phyloP scores from a whole-genome alignment of 1,284 basidiomycete genomes.

The Ceratobasidium sp. region DNA sequence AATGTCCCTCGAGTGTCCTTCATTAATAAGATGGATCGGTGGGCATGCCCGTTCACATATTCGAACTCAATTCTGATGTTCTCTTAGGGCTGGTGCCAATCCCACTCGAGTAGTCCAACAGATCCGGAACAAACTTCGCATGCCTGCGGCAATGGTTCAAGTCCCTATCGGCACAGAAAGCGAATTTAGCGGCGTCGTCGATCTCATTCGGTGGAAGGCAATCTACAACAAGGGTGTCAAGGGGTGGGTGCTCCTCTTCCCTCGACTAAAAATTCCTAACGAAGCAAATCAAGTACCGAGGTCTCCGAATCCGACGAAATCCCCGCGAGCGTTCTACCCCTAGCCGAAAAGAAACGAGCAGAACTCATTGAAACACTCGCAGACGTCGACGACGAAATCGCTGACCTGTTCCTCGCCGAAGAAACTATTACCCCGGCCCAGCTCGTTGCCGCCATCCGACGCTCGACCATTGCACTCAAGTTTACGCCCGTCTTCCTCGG shows the following conservation, averaged over 20 bases:
- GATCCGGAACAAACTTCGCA: constrained; percentile 91
- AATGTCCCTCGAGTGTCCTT: constrained; percentile 96
- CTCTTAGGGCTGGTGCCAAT: constrained; percentile 89
- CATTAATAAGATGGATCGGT: constrained; percentile 99
- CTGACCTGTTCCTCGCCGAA: constrained; percentile 92
- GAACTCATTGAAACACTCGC: constrained; percentile 97
- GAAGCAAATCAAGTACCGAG: constrained; percentile 66
- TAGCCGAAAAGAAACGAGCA: constrained; percentile 85
- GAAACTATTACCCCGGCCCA: constrained; percentile 79
- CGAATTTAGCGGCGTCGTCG: constrained; percentile 90
- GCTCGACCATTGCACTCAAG: constrained; percentile 88
- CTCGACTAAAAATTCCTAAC: not conserved
- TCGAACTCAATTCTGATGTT: not conserved
- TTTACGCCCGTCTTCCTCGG: constrained; percentile 98
- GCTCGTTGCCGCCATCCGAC: constrained; percentile 88
- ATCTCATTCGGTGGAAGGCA: constrained; percentile 94
- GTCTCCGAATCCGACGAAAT: constrained; percentile 92
- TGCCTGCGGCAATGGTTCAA: constrained; percentile 95
- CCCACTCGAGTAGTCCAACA: constrained; percentile 96
- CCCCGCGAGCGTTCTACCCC: constrained; percentile 77
- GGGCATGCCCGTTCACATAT: constrained; percentile 24
- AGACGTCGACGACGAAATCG: constrained; percentile 95
- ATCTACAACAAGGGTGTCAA: constrained; percentile 96
- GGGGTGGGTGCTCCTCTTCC: constrained; percentile 72
- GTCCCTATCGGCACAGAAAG: constrained; percentile 95